phyloP scores from a whole-genome alignment of 1,284 basidiomycete genomes.

The Ceratobasidium sp. region DNA sequence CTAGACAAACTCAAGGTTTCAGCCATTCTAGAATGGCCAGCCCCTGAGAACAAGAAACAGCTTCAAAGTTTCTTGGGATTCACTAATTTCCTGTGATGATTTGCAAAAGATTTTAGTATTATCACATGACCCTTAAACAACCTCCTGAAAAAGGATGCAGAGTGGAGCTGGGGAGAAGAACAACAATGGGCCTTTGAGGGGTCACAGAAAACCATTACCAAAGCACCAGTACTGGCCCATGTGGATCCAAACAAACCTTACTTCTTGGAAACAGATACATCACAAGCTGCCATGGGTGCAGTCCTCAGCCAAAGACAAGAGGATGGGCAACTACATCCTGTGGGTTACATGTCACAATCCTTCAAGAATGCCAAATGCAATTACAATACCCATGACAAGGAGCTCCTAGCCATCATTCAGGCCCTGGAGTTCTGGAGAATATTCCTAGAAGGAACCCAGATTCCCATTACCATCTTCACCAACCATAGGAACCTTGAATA shows the following conservation, averaged over 20 bases:
- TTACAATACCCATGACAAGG: conserved; percentile 24
- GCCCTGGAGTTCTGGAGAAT: conserved; percentile 45
- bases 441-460: conserved; percentile 45
- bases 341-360: conserved; percentile 1
- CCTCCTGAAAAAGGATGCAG: conserved; percentile 44
- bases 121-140: conserved; percentile 46
- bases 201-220: no score
- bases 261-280: no score
- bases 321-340: conserved; percentile 33
- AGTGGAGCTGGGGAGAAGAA: no score
- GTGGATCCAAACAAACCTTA: no score
- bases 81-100: conserved; percentile 48
- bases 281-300: no score
- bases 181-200: no score
- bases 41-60: conserved; percentile 49
- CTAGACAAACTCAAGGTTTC: conserved; percentile 48
- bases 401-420: neutral
- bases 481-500: conserved; percentile 48
- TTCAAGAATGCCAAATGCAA: conserved; percentile 8
- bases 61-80: conserved; percentile 53
- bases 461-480: conserved; percentile 43
- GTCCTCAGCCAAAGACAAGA: no score
- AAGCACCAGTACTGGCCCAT: no score
- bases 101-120: conserved; percentile 48
- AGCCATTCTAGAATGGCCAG: conserved; percentile 48